Evolutionary conservation across 2,329 filamentous ascomycete species (phyloP), one percentile per base, ranked within the genome.

Genomic region (Fusarium decemcellulare): DNA sequence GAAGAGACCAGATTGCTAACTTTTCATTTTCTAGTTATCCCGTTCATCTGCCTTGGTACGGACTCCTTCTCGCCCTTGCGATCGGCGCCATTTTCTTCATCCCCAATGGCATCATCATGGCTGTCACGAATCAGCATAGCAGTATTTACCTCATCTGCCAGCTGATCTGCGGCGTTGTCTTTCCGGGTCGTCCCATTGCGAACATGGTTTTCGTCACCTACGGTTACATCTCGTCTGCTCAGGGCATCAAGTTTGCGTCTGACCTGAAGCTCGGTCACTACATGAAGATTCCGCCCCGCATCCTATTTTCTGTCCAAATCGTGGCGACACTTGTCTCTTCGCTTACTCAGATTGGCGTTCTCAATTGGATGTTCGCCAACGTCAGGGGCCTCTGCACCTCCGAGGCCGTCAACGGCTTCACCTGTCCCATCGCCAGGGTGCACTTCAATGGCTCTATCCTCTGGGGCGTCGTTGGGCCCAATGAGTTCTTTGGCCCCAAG

Each of bases 171-270:
- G 94, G 94, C 57, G 90, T 88, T 53, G 85, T 94, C 15, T 97
- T 97, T 77, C 93, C 93, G 1, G 94, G 94, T 30, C 91, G 92
- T 1, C 94, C 94, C 1, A 93, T 97, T 11, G 94, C 93, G 53
- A 96, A 97, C 79, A 97, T 97, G 94, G 93, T 97, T 37, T 97
- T 97, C 74, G 93, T 95, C 50, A 96, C 93, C 0, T 97, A 96
- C 77, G 93, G 93, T 66, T 97, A 96, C 80, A 96, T 96, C 76
- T 94, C 92, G 6, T 95, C 92, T 0, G 92, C 93, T 0, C 94
- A 97, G 81, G 94, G 94, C 30, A 92, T 97, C 78, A 96, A 97
- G 76, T 97, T 97, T 76, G 92, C 93, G 2, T 91, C 92, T 3
- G 94, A 97, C 77, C 86, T 97, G 53, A 97, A 97, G 79, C 87